Base-by-base conservation (phyloP, 2,329 filamentous ascomycete genomes). In the Gnomoniopsis smithogilvyi region DNA sequence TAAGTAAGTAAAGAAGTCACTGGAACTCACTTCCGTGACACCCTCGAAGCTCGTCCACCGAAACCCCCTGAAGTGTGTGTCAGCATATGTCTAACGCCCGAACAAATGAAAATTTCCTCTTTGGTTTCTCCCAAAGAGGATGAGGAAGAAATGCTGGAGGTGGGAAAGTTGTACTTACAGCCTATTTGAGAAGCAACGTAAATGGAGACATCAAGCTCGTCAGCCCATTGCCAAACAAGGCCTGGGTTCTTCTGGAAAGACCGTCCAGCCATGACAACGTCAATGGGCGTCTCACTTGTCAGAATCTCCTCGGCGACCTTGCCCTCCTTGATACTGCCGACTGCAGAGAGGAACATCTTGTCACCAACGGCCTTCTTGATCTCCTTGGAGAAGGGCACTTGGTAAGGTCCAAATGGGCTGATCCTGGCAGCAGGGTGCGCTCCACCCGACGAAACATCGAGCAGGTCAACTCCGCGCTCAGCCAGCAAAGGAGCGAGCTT, bases 351-450 rank as follows among this genome's bases (percentile, higher is more conserved):
- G 0, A 78, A 56, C 63, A 79, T 48, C 55, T 68, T 86, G 59
- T 89, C 84, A 0, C 87, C 88, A 0, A 93, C 83, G 1, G 81
- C 86, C 65, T 86, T 81, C 76, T 92, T 92, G 58, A 92, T 83
- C 4, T 81, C 79, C 67, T 87, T 83, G 0, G 91, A 85, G 65
- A 92, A 88, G 0, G 80, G 83, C 0, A 82, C 86, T 72, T 94
- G 90, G 74, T 92, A 93, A 0, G 79, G 88, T 19, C 43, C 43
- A 17, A 33, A 26, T 0, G 86, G 85, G 0, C 82, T 75, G 55
- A 89, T 79, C 58, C 86, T 83, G 65, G 87, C 84, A 51, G 71
- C 68, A 0, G 78, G 72, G 66, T 91, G 84, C 51, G 82, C 82
- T 3, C 89, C 91, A 1, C 85, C 90, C 2, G 80, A 83, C 1